Evolutionary conservation across 768 basidiomycete genomes (phyloP), one percentile per base, ranked within the genome.

Genomic region (Termitomyces sp.): DNA sequence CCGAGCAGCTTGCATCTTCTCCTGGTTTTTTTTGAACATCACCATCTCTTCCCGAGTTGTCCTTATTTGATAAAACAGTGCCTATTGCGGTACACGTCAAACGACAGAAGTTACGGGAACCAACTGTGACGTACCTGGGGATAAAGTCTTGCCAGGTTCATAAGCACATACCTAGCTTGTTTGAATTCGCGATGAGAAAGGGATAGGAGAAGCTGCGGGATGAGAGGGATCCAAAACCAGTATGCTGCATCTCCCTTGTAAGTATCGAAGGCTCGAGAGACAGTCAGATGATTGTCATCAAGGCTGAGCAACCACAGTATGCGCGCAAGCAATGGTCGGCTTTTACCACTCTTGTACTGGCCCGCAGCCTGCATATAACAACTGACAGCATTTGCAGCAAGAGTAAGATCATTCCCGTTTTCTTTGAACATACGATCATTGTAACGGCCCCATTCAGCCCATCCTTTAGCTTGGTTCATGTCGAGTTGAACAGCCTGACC

Each of bases 221-320:
- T 94, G 60, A 98, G 79, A 1, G 96, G 92, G 67, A 99, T 96
- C 97, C 97, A 99, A 73, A 94, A 98, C 97, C 97, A 99, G 65
- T 91, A 91, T 12, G 94, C 94, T 3, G 92, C 86, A 69, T 98
- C 96, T 62, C 96, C 96, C 71, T 96, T 96, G 76, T 97, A 97
- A 29, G 87, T 89, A 70, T 98, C 95, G 67, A 97, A 97, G 0
- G 91, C 88, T 48, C 87, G 83, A 29, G 89, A 88, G 59, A 92
- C 86, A 2, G 85, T 85, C 61, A 87, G 81, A 29, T 78, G 74
- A 15, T 73, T 78, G 62, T 99, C 96, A 70, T 99, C 97, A 17
- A 98, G 80, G 69, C 93, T 94, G 43, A 99, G 82, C 10, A 99
- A 78, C 97, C 97, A 99, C n/a, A 98, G 79, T 7, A 98, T 88